These are phyloP conservation scores for Colletotrichum tofieldiae DNA, from an alignment of 2,329 filamentous ascomycete genomes.

Conservation along the genomic window DNA sequence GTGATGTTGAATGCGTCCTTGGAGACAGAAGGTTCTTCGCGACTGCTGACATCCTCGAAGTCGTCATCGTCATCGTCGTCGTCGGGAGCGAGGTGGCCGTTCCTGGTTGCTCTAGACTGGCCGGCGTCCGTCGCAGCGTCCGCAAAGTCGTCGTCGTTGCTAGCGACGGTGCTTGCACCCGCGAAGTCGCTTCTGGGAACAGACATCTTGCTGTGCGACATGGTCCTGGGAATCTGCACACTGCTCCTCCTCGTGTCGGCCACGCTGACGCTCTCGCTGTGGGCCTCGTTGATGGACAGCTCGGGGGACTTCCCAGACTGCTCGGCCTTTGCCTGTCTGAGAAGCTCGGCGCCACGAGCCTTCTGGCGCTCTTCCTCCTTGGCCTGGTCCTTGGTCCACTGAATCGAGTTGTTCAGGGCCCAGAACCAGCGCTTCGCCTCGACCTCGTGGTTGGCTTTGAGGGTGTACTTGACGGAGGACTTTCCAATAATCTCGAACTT, in stretches of 20 bases:
- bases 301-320: slow-evolving; percentile 68
- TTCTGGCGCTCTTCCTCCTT: slow-evolving; percentile 88
- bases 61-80: slow-evolving; percentile 83
- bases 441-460: slow-evolving; percentile 98
- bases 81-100: slow-evolving; percentile 51
- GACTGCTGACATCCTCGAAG: slow-evolving; percentile 80
- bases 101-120: slow-evolving; percentile 54
- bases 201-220: slow-evolving; percentile 54
- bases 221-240: slow-evolving; percentile 61
- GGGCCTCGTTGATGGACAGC: slow-evolving; percentile 61
- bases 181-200: slow-evolving; percentile 53
- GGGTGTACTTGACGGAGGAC: slow-evolving; percentile 97
- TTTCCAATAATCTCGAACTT: slow-evolving; percentile 98
- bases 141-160: slow-evolving; percentile 67
- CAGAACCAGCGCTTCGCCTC: slow-evolving; percentile 99
- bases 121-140: slow-evolving; percentile 65
- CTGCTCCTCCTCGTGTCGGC: slow-evolving; percentile 62
- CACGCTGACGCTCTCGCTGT: slow-evolving; percentile 68
- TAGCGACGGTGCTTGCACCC: slow-evolving; percentile 63
- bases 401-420: slow-evolving; percentile 98
- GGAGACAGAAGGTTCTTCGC: slow-evolving; percentile 79
- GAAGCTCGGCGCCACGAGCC: slow-evolving; percentile 80
- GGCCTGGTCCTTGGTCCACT: slow-evolving; percentile 97
- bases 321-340: slow-evolving; percentile 86
- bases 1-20: slow-evolving; percentile 98